Evolutionary conservation across 73 alveolate species (phyloP).

Genomic region (Vitrella brassicaformis): DNA sequence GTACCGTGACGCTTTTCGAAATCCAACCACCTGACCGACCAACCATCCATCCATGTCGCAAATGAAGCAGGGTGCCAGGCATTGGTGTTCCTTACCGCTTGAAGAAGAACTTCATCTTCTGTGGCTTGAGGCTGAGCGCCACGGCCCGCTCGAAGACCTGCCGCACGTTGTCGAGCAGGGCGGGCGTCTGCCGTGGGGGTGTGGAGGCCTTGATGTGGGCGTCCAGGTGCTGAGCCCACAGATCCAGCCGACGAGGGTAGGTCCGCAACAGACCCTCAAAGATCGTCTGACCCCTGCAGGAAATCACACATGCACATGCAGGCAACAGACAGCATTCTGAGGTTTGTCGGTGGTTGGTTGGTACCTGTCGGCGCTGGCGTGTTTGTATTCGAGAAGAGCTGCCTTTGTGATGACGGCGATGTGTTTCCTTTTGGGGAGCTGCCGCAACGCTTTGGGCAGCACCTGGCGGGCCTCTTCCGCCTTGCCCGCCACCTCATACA

Average conservation of each 20-base stretch:
- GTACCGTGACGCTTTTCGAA: no score
- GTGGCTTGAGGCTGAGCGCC: no score
- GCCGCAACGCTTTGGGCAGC: slow-evolving; percentile 8
- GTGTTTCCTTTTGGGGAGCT: slow-evolving; percentile 11
- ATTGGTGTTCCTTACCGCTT: no score
- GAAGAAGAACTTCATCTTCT: no score
- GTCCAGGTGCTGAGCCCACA: slow-evolving; percentile 32
- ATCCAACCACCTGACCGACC: no score
- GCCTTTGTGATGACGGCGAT: slow-evolving; percentile 18
- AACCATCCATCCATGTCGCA: no score
- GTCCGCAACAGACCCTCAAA: slow-evolving; percentile 27
- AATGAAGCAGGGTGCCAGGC: no score
- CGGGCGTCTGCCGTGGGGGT: no score
- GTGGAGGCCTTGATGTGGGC: slow-evolving; percentile 34
- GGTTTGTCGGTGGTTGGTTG: background rate
- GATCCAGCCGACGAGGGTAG: slow-evolving; percentile 30
- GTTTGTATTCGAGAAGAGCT: slow-evolving; percentile 15
- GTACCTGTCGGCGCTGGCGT: background rate
- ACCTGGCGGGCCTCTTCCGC: slow-evolving; percentile 27
- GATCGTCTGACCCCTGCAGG: slow-evolving; percentile 21
- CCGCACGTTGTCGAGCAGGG: no score
- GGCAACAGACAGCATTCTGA: background rate
- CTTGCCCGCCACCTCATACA: slow-evolving; percentile 4
- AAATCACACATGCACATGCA: slow-evolving; percentile 6
- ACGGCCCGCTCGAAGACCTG: no score